phyloP scores from a whole-genome alignment of 331 rosid genomes.

The Telfairia occidentalis region DNA sequence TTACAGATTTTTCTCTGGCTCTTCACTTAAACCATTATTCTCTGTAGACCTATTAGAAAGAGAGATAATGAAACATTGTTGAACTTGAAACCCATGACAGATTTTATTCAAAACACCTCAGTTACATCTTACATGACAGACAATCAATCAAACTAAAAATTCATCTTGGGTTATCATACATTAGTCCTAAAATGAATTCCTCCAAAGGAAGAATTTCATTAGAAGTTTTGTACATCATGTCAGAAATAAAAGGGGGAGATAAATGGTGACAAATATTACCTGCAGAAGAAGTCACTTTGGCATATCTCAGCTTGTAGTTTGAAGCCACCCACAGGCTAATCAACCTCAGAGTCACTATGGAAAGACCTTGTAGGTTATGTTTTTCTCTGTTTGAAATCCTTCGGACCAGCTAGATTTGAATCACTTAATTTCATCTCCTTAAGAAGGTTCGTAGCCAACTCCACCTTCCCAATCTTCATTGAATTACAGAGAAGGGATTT shows the following conservation, averaged over 20 bases:
- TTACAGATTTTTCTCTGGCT: background rate
- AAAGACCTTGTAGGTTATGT: background rate
- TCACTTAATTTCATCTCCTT: slow-evolving; percentile 50
- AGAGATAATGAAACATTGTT: background rate
- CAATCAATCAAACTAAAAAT: background rate
- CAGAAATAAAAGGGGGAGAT: background rate
- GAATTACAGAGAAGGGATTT: slow-evolving; percentile 34
- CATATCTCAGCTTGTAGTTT: background rate
- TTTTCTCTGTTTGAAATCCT: slow-evolving; percentile 36
- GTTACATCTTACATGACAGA: background rate
- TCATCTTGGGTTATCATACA: background rate
- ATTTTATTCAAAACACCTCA: background rate
- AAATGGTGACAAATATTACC: background rate
- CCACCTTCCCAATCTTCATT: slow-evolving; percentile 48
- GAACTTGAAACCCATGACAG: background rate
- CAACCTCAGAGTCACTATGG: background rate
- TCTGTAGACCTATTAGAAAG: background rate
- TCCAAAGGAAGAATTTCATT: background rate
- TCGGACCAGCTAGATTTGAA: slow-evolving; percentile 33
- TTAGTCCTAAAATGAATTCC: background rate
- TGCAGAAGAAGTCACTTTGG: background rate
- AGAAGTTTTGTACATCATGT: background rate
- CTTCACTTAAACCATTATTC: background rate
- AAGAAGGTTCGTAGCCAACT: slow-evolving; percentile 34
- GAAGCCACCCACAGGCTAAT: background rate